Conservation (phyloP, 2,329 filamentous ascomycete genomes). For the Helotiales sp. region DNA sequence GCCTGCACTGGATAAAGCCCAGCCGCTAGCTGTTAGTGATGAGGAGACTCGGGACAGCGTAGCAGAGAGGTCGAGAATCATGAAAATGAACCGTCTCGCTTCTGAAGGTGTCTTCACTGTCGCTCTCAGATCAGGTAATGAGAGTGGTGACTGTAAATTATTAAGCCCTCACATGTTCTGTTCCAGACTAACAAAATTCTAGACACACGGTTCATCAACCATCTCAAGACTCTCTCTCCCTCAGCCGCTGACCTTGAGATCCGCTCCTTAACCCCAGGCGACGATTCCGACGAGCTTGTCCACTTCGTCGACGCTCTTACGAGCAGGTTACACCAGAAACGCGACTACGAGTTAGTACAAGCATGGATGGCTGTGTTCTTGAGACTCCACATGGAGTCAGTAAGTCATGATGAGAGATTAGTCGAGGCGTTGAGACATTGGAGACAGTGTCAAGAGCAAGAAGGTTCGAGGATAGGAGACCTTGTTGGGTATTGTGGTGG, state of each 20-base stretch:
- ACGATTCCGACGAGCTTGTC: conserved; percentile 67
- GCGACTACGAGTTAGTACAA: conserved; percentile 91
- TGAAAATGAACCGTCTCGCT: conserved; percentile 60
- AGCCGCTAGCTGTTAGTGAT: conserved; percentile 29
- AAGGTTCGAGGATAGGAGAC: conserved; percentile 68
- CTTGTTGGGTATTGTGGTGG: conserved; percentile 87
- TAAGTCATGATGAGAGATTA: conserved; percentile 48
- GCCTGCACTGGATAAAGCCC: conserved; percentile 56
- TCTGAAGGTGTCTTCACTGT: conserved; percentile 59
- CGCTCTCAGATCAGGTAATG: conserved; percentile 54
- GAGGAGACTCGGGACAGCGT: conserved; percentile 37
- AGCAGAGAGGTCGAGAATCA: conserved; percentile 64
- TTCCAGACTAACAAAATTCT: conserved; percentile 20
- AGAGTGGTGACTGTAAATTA: conserved; percentile 60
- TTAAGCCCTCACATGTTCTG: neutral
- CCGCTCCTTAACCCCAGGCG: conserved; percentile 65
- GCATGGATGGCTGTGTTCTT: conserved; percentile 98
- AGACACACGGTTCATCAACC: conserved; percentile 69
- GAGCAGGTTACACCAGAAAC: conserved; percentile 62
- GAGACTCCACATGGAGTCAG: conserved; percentile 68
- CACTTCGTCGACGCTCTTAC: conserved; percentile 83
- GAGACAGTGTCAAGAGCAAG: conserved; percentile 70
- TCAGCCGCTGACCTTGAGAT: conserved; percentile 89
- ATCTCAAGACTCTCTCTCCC: conserved; percentile 79
- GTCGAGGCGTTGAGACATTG: conserved; percentile 64